Conservation (phyloP, 1,284 basidiomycete species). For the Ustilago sp. region DNA sequence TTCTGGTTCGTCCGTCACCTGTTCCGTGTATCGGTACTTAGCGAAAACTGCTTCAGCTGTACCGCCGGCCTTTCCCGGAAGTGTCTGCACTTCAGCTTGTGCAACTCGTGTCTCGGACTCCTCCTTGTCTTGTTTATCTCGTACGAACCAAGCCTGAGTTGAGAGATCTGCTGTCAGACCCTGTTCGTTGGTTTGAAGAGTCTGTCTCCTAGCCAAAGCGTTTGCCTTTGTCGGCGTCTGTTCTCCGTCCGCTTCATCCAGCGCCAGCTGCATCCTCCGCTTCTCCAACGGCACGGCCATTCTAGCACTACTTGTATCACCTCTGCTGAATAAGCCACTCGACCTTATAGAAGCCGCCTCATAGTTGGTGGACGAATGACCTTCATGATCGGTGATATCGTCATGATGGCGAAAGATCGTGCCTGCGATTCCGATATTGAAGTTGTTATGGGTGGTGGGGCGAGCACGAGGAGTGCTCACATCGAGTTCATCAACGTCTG, state of each 20-base stretch:
- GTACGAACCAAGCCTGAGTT: too few species aligned
- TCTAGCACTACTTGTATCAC: slow-evolving; percentile 1
- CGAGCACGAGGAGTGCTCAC: slow-evolving; percentile 50
- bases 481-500: slow-evolving; percentile 36
- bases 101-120: neutral
- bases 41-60: neutral
- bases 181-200: neutral
- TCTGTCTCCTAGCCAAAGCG: slow-evolving; percentile 8
- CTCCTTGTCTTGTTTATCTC: too few species aligned
- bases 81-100: neutral
- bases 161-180: neutral
- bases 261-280: slow-evolving; percentile 14
- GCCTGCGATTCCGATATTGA: slow-evolving; percentile 40
- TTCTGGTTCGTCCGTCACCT: neutral
- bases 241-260: slow-evolving; percentile 39
- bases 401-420: slow-evolving; percentile 45
- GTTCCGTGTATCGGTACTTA: slow-evolving; percentile 1
- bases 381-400: slow-evolving; percentile 39
- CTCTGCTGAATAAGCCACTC: neutral
- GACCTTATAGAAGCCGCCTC: neutral
- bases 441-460: slow-evolving; percentile 33
- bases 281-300: slow-evolving; percentile 32
- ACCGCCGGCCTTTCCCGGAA: neutral
- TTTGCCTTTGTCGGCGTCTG: slow-evolving; percentile 43
- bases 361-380: neutral